Evolutionary conservation across 495 filamentous ascomycete genomes (phyloP).

Genomic region (Saxophila tyrrhenica): DNA sequence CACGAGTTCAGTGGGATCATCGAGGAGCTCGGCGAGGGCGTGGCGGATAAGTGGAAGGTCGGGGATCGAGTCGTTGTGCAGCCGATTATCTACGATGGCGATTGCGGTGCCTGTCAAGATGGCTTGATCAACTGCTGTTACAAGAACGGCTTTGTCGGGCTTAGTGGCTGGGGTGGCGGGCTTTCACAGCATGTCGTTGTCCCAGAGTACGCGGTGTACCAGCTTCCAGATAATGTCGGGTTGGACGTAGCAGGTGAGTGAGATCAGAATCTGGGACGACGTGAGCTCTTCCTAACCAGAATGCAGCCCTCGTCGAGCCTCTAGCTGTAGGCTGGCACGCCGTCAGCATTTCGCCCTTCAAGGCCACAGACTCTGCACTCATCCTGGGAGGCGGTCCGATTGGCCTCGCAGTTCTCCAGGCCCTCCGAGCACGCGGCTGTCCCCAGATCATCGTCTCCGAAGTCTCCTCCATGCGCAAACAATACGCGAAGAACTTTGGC

Average conservation of each 20-base stretch:
- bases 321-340: conserved; percentile 57
- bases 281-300: neutral
- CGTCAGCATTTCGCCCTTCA: conserved; percentile 42
- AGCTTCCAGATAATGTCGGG: conserved; percentile 38
- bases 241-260: conserved; percentile 40
- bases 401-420: conserved; percentile 50
- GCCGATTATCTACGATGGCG: conserved; percentile 49
- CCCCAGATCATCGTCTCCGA: conserved; percentile 48
- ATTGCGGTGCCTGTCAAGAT: conserved; percentile 40
- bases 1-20: conserved; percentile 52
- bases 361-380: conserved; percentile 39
- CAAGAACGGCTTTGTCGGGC: conserved; percentile 48
- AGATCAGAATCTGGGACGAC: neutral
- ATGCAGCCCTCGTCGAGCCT: conserved; percentile 46
- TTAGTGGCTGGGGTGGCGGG: conserved; percentile 49
- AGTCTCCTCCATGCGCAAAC: conserved; percentile 36
- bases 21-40: conserved; percentile 45
- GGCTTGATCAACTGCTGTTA: conserved; percentile 46
- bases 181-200: conserved; percentile 46
- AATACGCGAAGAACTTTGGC: conserved; percentile 41
- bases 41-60: conserved; percentile 35
- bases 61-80: conserved; percentile 48
- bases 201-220: conserved; percentile 32
- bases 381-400: conserved; percentile 54
- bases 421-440: conserved; percentile 39